These are phyloP conservation scores for Penicillium rolfsii DNA, from an alignment of 2,329 filamentous ascomycete species.

Conservation along the genomic window DNA sequence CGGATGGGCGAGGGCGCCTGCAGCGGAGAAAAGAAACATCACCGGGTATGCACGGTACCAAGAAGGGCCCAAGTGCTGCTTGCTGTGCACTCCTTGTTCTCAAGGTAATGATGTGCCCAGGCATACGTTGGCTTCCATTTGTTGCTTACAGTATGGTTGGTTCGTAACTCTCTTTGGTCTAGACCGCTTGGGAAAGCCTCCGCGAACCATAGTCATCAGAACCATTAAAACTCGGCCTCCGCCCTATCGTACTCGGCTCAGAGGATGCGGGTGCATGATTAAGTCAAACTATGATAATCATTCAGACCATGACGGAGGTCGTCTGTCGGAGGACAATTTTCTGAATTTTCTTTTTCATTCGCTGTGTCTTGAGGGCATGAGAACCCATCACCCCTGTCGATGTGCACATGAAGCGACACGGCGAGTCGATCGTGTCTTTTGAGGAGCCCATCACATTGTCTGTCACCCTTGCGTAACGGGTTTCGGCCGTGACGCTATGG, in stretches of 20 bases:
- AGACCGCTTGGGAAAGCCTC: conserved; percentile 23
- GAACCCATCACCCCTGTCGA: conserved; percentile 18
- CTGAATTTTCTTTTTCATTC: not conserved
- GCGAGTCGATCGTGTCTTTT: conserved; percentile 14
- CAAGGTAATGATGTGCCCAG: not conserved
- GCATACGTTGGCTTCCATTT: not conserved
- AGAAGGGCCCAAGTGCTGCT: conserved; percentile 6
- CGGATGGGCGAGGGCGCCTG: conserved; percentile 23
- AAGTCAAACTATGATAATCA: conserved; percentile 2
- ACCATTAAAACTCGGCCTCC: not conserved
- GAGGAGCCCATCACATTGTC: conserved; percentile 29
- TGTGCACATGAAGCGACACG: conserved; percentile 15
- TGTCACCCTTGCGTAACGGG: conserved; percentile 31
- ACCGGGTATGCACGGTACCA: conserved; percentile 29
- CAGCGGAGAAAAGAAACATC: conserved; percentile 23
- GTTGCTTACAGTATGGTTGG: not conserved
- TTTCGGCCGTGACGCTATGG: conserved; percentile 13
- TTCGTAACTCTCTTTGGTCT: conserved; percentile 11
- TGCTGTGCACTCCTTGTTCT: not conserved
- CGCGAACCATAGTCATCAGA: conserved; percentile 14
- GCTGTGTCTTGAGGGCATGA: not conserved
- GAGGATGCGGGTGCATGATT: conserved; percentile 5
- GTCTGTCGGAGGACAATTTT: not conserved
- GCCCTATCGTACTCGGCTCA: conserved; percentile 6
- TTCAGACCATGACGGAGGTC: conserved; percentile 20